Evolutionary conservation across 176 grass and related monocot genomes (phyloP).

Genomic region (Hordeum marinum): DNA sequence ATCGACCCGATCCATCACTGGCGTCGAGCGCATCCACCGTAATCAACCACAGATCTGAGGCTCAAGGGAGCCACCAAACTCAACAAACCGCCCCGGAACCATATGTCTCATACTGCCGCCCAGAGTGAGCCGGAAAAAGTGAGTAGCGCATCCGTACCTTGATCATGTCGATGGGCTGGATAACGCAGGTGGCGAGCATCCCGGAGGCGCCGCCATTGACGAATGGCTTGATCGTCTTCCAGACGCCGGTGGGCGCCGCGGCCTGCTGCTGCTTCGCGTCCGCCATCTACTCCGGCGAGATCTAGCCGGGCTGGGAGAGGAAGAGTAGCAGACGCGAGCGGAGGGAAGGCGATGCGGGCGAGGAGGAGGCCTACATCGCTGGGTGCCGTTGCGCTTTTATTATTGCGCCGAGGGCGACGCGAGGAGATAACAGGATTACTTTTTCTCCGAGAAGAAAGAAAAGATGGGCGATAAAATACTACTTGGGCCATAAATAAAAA

Average conservation of each 20-base stretch:
- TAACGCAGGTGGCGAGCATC: constrained; percentile 97
- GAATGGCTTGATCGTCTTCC: constrained; percentile 90
- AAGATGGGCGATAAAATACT: background rate
- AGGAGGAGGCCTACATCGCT: constrained; percentile 8
- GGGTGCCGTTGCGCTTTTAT: constrained; percentile 33
- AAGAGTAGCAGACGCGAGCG: constrained; percentile 7
- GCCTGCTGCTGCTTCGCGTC: constrained; percentile 56
- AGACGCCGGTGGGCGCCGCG: constrained; percentile 51
- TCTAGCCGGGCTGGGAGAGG: background rate
- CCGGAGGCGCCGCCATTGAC: constrained; percentile 86
- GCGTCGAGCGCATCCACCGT: background rate
- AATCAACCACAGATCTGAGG: constrained; percentile 5
- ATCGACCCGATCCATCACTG: background rate
- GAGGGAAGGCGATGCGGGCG: background rate
- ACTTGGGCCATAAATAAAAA: background rate
- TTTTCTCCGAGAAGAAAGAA: background rate
- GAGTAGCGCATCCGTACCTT: constrained; percentile 44
- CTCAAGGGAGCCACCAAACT: background rate
- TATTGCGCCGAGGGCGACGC: constrained; percentile 8
- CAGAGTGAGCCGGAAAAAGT: background rate
- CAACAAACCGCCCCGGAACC: background rate
- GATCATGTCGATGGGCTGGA: constrained; percentile 98
- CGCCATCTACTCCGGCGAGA: constrained; percentile 46
- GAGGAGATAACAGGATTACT: background rate
- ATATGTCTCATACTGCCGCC: no score